phyloP scores from a whole-genome alignment of 2,329 filamentous ascomycete genomes.

The Fusarium nelsonii region DNA sequence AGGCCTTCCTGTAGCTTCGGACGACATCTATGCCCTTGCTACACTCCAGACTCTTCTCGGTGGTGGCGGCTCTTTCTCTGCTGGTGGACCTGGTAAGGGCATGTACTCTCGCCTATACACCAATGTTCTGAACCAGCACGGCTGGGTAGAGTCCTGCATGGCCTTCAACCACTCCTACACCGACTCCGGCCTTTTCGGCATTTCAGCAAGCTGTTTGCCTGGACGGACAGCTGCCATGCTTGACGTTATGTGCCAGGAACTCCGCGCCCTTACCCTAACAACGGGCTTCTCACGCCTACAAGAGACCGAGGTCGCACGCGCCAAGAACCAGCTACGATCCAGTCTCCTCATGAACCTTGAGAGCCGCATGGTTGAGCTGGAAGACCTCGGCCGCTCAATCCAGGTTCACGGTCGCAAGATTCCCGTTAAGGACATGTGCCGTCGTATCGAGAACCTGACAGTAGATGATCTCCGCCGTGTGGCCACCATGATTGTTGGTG shows the following conservation, averaged over 20 bases:
- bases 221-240: conserved; percentile 85
- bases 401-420: conserved; percentile 97
- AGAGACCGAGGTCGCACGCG: conserved; percentile 83
- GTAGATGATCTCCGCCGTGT: conserved; percentile 85
- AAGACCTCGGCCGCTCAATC: conserved; percentile 93
- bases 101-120: conserved; percentile 99
- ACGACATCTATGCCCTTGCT: conserved; percentile 95
- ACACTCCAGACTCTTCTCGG: conserved; percentile 96
- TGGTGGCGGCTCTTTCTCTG: conserved; percentile 95
- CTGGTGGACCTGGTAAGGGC: conserved; percentile 95
- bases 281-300: conserved; percentile 79
- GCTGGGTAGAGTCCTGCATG: conserved; percentile 95
- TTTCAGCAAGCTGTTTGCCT: conserved; percentile 87
- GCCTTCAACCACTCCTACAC: conserved; percentile 99
- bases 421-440: conserved; percentile 92
- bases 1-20: conserved; percentile 87
- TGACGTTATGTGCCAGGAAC: conserved; percentile 93
- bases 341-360: conserved; percentile 97
- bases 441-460: conserved; percentile 83
- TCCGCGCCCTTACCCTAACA: conserved; percentile 81
- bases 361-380: conserved; percentile 95
- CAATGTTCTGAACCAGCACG: conserved; percentile 96
- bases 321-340: conserved; percentile 95
- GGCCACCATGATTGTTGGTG: conserved; percentile 81
- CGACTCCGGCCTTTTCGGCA: conserved; percentile 94